phyloP scores from a whole-genome alignment of 2,329 filamentous ascomycete genomes.

The Phialocephala sp. region DNA sequence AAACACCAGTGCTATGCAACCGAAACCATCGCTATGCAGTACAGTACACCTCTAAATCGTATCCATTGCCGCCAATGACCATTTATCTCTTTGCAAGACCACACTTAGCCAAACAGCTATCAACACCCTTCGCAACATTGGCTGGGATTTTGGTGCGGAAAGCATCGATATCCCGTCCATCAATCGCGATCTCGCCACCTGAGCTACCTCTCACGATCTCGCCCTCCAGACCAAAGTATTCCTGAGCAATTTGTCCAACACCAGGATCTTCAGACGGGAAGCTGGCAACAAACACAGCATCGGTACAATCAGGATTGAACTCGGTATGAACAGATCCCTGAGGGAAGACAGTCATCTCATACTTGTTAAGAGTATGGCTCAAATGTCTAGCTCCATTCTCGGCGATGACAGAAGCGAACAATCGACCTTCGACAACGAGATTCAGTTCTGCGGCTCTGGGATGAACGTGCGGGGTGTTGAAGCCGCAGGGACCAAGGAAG shows the following conservation, averaged over 20 bases:
- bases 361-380: slow-evolving; percentile 47
- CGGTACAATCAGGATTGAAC: slow-evolving; percentile 59
- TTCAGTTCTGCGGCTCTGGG: slow-evolving; percentile 59
- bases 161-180: slow-evolving; percentile 43
- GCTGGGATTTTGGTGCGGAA: slow-evolving; percentile 44
- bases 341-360: slow-evolving; percentile 59
- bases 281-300: slow-evolving; percentile 55
- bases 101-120: slow-evolving; percentile 51
- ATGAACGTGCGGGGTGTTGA: slow-evolving; percentile 62
- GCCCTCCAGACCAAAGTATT: slow-evolving; percentile 44
- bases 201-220: slow-evolving; percentile 43
- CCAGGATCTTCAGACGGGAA: slow-evolving; percentile 47
- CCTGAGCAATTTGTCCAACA: slow-evolving; percentile 45
- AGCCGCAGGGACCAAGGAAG: slow-evolving; percentile 56
- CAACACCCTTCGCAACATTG: slow-evolving; percentile 52
- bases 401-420: slow-evolving; percentile 56
- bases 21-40: slow-evolving; percentile 9
- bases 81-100: slow-evolving; percentile 41
- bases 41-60: background rate
- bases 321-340: slow-evolving; percentile 60
- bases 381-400: slow-evolving; percentile 56
- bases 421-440: slow-evolving; percentile 53
- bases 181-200: slow-evolving; percentile 37
- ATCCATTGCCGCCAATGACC: background rate
- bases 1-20: slow-evolving; percentile 14